These are phyloP conservation scores for Atalantia buxifolia DNA, from an alignment of 345 rosid genomes.

Conservation along the genomic window DNA sequence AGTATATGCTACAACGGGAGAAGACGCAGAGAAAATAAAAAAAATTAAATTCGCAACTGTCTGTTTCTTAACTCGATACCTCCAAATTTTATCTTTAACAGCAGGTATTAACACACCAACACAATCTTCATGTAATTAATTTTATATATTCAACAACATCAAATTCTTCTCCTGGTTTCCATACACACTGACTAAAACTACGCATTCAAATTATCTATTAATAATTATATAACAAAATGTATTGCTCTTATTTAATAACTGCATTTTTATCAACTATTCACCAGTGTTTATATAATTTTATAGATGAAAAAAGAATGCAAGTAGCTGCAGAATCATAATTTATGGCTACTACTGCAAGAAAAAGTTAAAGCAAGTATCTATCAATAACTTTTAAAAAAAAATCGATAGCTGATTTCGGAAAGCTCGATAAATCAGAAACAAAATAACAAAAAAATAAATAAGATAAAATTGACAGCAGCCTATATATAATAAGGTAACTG, in stretches of 20 bases:
- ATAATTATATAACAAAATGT: no score
- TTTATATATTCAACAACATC: not conserved
- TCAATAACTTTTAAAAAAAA: not conserved
- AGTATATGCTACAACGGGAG: not conserved
- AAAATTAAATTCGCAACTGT: not conserved
- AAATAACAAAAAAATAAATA: not conserved
- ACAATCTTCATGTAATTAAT: not conserved
- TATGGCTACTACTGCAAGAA: not conserved
- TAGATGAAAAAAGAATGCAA: not conserved
- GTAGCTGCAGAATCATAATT: not conserved
- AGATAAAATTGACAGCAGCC: not conserved
- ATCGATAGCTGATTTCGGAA: not conserved
- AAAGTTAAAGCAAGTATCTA: not conserved
- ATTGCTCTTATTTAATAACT: not conserved
- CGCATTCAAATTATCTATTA: no score
- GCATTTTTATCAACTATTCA: not conserved
- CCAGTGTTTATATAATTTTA: not conserved
- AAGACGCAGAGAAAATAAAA: not conserved
- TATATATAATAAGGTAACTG: not conserved
- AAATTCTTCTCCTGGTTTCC: not conserved
- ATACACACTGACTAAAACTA: not conserved
- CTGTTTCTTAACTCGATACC: not conserved
- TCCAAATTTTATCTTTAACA: not conserved
- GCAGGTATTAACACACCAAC: not conserved
- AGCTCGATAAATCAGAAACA: no score